Evolutionary conservation across 129 eudicot genomes (phyloP), one percentile per base, ranked within the genome.

Genomic region (Saussurea involucrata): DNA sequence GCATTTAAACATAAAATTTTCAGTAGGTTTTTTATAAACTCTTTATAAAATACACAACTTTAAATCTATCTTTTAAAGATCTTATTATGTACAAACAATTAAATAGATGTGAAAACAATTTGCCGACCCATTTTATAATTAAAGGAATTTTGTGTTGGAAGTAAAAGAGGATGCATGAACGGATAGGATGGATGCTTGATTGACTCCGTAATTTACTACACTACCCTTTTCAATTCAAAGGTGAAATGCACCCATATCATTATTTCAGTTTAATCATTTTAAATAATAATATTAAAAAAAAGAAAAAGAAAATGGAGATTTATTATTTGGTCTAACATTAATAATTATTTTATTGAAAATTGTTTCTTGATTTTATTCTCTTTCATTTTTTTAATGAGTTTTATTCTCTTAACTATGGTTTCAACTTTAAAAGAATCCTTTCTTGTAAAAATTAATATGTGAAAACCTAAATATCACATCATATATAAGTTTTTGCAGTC

Each of bases 141-240:
- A 53, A 53, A 53, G 61, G 61, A 53, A n/a, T 17, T 53, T 53
- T 53, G 61, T 53, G 9, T 17, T 53, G 61, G 32, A 58, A 67
- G 63, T 61, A 36, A 60, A 70, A 65, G 34, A 28, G 75, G 84
- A 61, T 74, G 79, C 84, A 80, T 79, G 83, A 61, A 80, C 8
- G 40, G 27, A 66, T 80, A n/a, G 74, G 67, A 73, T 80, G 84
- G 20, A 53, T 67, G 84, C 84, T 67, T 81, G 84, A 81, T 81
- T 81, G 80, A 75, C 84, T 74, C 84, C 80, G 42, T 68, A 68
- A 81, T 81, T 74, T 75, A 80, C 80, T 36, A 74, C 36, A 31
- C 37, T 42, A 67, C 24, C 80, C 58, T 40, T 81, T 81, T 29
- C 10, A 57, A 49, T 42, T 12, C 6, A 29, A 42, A 36, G 72